Conservation (phyloP, 1,139 yeast genomes). For the Suhomyces yuchorum region DNA sequence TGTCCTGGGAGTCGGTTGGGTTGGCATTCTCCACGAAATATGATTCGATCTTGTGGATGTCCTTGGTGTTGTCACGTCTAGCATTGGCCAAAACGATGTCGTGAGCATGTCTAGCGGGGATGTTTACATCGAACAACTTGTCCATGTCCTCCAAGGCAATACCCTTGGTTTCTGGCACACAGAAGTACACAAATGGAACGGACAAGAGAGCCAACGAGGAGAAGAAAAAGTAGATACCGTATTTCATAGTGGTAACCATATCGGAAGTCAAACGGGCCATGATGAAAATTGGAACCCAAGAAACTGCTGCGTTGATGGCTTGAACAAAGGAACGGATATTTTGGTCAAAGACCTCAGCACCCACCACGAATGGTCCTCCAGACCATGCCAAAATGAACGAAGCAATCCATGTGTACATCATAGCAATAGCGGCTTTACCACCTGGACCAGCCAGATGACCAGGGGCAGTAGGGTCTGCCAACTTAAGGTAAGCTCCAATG, state of each 20-base stretch:
- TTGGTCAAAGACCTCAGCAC: conserved; percentile 46
- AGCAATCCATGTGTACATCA: conserved; percentile 50
- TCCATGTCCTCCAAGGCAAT: conserved; percentile 51
- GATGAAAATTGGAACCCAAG: conserved; percentile 47
- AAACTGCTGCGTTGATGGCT: conserved; percentile 46
- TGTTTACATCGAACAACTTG: conserved; percentile 31
- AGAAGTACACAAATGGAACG: conserved; percentile 40
- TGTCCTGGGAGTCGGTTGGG: background rate
- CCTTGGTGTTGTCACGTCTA: conserved; percentile 8
- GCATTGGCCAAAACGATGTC: conserved; percentile 15
- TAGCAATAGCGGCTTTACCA: conserved; percentile 45
- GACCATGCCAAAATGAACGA: conserved; percentile 48
- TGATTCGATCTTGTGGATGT: conserved; percentile 6
- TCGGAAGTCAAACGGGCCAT: conserved; percentile 44
- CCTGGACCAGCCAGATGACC: conserved; percentile 44
- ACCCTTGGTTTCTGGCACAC: conserved; percentile 45
- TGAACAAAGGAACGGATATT: conserved; percentile 46
- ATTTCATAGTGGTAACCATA: conserved; percentile 44
- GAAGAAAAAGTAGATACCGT: conserved; percentile 46
- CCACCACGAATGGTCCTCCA: conserved; percentile 48
- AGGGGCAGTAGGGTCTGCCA: conserved; percentile 41
- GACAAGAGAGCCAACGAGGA: conserved; percentile 36
- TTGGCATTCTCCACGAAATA: conserved; percentile 5
- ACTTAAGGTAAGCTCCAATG: conserved; percentile 43
- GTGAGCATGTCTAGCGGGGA: conserved; percentile 20